A percentile compares a stretch with the other conserved stretches of the same genome.
phyloP scores from a whole-genome alignment of 495 filamentous ascomycete genomes.

The Collariella sp. region DNA sequence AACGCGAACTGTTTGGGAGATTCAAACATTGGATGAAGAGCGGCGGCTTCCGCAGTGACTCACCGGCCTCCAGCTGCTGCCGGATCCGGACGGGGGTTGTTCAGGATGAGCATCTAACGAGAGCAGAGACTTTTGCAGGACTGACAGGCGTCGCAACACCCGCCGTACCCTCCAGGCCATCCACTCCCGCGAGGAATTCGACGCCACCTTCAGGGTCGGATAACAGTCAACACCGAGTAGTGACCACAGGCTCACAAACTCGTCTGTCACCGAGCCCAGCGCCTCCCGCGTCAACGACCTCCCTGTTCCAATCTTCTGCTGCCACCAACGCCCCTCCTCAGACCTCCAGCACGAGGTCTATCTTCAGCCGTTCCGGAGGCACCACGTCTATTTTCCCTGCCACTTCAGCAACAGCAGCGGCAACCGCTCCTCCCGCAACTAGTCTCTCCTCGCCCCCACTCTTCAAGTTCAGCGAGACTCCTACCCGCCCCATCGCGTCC shows the following conservation, averaged over 20 bases:
- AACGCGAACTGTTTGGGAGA: neutral
- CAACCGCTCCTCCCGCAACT: neutral
- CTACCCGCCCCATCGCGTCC: neutral
- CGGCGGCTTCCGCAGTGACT: neutral
- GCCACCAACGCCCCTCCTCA: neutral
- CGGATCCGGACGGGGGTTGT: neutral
- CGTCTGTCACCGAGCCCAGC: neutral
- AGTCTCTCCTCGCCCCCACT: neutral
- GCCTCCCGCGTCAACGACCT: neutral
- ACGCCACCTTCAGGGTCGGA: neutral
- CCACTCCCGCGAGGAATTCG: neutral
- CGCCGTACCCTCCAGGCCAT: neutral
- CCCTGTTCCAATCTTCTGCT: neutral
- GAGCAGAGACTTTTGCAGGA: neutral
- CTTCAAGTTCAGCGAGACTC: neutral
- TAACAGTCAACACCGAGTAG: neutral
- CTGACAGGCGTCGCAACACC: neutral
- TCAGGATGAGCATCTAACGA: neutral
- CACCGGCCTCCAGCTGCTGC: neutral
- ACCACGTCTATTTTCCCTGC: neutral
- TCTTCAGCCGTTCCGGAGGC: neutral
- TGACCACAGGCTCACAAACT: neutral
- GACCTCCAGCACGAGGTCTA: neutral
- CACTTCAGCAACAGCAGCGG: neutral
- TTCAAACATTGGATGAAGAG: neutral